phyloP scores from a whole-genome alignment of 2,329 filamentous ascomycete genomes.

The Monosporascus sp. region DNA sequence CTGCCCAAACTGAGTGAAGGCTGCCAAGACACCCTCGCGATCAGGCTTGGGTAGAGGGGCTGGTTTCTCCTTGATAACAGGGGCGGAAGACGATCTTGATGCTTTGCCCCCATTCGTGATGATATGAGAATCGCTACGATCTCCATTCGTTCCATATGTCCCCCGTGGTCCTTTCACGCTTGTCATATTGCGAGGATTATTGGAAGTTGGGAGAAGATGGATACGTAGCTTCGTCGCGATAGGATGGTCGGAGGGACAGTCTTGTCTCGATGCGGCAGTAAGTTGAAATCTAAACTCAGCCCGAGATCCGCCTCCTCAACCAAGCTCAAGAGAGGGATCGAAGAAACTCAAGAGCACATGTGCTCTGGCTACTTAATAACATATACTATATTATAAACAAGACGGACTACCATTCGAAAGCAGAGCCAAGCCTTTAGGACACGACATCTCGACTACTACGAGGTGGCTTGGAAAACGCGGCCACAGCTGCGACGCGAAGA shows the following conservation, averaged over 20 bases:
- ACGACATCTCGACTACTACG: not conserved
- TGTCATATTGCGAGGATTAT: slow-evolving; percentile 6
- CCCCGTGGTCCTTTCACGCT: slow-evolving; percentile 8
- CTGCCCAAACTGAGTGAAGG: slow-evolving; percentile 29
- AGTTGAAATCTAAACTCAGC: too few relatives aligned
- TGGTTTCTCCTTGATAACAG: slow-evolving; percentile 15
- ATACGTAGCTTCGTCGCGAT: too few relatives aligned
- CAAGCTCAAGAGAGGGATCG: too few relatives aligned
- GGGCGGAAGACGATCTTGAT: slow-evolving; percentile 5
- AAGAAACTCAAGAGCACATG: not conserved
- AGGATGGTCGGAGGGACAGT: too few relatives aligned
- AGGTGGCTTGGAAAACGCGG: not conserved
- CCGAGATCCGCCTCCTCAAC: too few relatives aligned
- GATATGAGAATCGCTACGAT: slow-evolving; percentile 9
- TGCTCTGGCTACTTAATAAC: not conserved
- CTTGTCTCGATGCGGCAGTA: too few relatives aligned
- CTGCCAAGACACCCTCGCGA: slow-evolving; percentile 26
- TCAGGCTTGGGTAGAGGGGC: slow-evolving; percentile 19
- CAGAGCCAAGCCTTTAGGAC: not conserved
- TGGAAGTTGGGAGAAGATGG: too few relatives aligned
- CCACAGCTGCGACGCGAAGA: not conserved
- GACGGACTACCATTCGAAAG: not conserved
- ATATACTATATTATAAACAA: not conserved
- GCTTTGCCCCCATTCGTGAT: slow-evolving; percentile 10
- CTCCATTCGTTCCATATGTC: not conserved